These are phyloP conservation scores for Tylopilus subfusipes DNA, from an alignment of 768 basidiomycete species.

Conservation along the genomic window DNA sequence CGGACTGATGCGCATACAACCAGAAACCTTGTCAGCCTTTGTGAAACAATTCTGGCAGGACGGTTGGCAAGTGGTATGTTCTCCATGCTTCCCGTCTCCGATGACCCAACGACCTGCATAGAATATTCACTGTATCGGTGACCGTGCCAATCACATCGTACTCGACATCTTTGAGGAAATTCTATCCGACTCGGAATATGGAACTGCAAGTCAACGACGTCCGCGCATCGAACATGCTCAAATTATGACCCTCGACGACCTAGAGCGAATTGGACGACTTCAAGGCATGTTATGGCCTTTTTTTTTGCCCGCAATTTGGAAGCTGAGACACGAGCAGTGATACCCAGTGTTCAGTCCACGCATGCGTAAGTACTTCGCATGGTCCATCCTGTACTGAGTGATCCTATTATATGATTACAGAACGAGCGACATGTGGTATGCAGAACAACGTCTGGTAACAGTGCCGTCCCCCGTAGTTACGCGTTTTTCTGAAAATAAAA, in stretches of 20 bases:
- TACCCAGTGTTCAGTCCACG: constrained; percentile 90
- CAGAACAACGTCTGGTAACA: constrained; percentile 69
- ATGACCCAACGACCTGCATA: constrained; percentile 27
- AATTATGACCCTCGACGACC: constrained; percentile 69
- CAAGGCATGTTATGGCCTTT: constrained; percentile 51
- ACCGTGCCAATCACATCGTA: constrained; percentile 79
- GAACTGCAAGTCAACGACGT: constrained; percentile 43
- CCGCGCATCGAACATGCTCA: constrained; percentile 93
- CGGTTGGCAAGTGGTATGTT: constrained; percentile 80
- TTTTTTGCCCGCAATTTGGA: background rate
- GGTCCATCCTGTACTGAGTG: background rate
- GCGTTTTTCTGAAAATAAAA: background rate
- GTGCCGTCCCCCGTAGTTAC: constrained; percentile 1
- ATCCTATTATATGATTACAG: constrained; percentile 32
- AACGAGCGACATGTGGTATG: constrained; percentile 91
- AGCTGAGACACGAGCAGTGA: constrained; percentile 46
- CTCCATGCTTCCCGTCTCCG: background rate
- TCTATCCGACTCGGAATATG: constrained; percentile 30
- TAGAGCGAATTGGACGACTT: constrained; percentile 64
- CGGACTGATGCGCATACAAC: constrained; percentile 65
- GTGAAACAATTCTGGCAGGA: constrained; percentile 65
- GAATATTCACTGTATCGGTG: constrained; percentile 90
- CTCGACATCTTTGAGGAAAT: constrained; percentile 80
- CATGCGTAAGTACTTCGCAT: constrained; percentile 61
- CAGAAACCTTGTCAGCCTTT: constrained; percentile 49